Conservation (phyloP, 2,329 filamentous ascomycete species). For the Botrytis deweyae region DNA sequence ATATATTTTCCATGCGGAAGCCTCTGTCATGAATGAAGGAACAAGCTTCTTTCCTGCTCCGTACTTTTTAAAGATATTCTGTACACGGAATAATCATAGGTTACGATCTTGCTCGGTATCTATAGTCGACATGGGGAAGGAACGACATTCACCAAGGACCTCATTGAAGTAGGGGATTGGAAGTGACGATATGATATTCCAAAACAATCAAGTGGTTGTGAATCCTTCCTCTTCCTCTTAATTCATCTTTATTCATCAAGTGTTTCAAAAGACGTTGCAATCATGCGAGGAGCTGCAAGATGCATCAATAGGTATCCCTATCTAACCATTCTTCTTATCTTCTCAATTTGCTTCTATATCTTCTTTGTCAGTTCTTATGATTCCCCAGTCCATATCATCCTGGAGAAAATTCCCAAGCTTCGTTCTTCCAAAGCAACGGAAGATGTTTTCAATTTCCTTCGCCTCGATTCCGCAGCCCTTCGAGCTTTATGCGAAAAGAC, state of each 20-base stretch:
- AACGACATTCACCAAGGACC: neutral
- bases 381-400: neutral
- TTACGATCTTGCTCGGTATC: neutral
- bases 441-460: slow-evolving; percentile 32
- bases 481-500: slow-evolving; percentile 30
- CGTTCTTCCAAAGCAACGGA: neutral
- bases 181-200: neutral
- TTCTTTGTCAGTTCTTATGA: neutral
- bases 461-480: slow-evolving; percentile 29
- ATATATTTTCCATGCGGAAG: neutral
- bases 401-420: neutral
- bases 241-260: neutral
- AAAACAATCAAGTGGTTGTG: neutral
- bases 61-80: neutral
- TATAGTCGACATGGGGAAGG: neutral
- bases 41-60: neutral
- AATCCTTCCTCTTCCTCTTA: neutral
- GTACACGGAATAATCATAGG: too few species aligned
- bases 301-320: neutral
- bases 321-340: neutral
- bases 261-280: neutral
- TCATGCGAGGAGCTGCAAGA: neutral
- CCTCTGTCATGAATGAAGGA: too few species aligned
- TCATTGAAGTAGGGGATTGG: neutral
- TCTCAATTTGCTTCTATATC: neutral